phyloP scores from a whole-genome alignment of 441 rosid genomes.

The Biscutella laevigata region DNA sequence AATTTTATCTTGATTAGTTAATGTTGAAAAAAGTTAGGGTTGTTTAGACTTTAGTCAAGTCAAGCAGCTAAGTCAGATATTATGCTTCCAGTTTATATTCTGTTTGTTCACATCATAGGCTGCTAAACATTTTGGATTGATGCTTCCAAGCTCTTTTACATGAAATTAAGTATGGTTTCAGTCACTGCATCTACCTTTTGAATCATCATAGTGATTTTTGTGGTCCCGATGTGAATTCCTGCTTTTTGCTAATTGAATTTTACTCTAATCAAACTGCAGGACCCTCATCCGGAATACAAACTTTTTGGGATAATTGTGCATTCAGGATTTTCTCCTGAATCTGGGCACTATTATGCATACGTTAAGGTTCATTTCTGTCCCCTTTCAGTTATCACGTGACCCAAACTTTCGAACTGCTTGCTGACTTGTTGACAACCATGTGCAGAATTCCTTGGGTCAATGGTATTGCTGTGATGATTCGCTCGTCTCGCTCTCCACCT shows the following conservation, averaged over 20 bases:
- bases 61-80: neutral
- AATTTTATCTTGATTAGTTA: neutral
- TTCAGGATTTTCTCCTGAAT: constrained; percentile 78
- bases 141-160: neutral
- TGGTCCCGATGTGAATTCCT: neutral
- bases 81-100: neutral
- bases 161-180: neutral
- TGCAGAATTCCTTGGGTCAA: constrained; percentile 69
- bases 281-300: constrained; percentile 68
- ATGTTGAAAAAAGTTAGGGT: neutral
- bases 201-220: neutral
- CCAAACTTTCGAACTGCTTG: neutral
- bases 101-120: neutral
- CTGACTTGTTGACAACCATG: constrained; percentile 20
- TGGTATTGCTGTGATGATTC: constrained; percentile 97
- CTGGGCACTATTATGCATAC: constrained; percentile 95
- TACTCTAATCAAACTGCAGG: constrained; percentile 36
- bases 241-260: neutral
- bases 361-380: constrained; percentile 50
- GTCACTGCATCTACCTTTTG: neutral
- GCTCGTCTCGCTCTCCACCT: constrained; percentile 53
- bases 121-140: neutral
- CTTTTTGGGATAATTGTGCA: constrained; percentile 96
- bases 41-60: neutral
- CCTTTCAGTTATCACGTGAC: constrained; percentile 3